A percentile compares a stretch with the other conserved stretches of the same genome.
phyloP scores from a whole-genome alignment of 441 rosid species.

The Manihot esculenta region DNA sequence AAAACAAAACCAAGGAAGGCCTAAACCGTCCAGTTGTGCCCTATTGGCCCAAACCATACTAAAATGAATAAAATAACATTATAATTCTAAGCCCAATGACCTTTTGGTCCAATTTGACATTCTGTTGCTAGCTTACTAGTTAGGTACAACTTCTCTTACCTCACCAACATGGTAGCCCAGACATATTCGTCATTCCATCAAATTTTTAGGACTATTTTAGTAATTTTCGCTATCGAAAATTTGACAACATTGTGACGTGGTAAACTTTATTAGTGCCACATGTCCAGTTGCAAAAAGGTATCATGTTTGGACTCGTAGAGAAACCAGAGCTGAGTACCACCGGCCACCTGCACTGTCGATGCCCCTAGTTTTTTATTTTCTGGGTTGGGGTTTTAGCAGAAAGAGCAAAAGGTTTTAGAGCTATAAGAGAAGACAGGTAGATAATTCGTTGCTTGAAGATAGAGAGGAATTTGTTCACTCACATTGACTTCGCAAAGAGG shows the following conservation, averaged over 20 bases:
- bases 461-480: neutral
- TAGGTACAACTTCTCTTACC: slow-evolving; percentile 7
- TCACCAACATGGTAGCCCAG: neutral
- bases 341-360: neutral
- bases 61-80: neutral
- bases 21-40: too few species aligned
- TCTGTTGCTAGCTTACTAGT: slow-evolving; percentile 11
- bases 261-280: neutral
- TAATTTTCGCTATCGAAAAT: neutral
- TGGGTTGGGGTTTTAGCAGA: neutral
- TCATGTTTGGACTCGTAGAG: neutral
- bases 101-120: slow-evolving; percentile 8
- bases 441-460: slow-evolving; percentile 1
- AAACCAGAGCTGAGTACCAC: neutral
- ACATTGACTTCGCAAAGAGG: neutral
- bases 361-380: neutral
- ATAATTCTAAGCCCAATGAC: neutral
- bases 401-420: slow-evolving; percentile 12
- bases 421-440: neutral
- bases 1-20: too few species aligned
- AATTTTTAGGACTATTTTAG: neutral
- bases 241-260: neutral
- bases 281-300: slow-evolving; percentile 2
- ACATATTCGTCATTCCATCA: neutral
- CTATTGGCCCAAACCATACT: too few species aligned